phyloP scores from a whole-genome alignment of 257 asterid genomes.

The Jaltomata sinuosa region DNA sequence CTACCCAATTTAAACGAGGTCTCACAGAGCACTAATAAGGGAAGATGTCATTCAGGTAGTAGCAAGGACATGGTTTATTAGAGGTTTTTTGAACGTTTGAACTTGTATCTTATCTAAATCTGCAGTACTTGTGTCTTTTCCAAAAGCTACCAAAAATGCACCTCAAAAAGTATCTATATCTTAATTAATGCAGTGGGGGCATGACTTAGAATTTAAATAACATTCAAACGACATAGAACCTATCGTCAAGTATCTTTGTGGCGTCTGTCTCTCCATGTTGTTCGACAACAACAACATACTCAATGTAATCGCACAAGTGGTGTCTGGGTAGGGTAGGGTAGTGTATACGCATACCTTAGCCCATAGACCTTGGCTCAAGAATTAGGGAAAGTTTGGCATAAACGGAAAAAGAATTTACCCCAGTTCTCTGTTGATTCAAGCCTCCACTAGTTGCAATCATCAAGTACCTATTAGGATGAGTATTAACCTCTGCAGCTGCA shows the following conservation, averaged over 20 bases:
- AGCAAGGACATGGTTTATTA: background rate
- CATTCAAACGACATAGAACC: background rate
- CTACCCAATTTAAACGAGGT: background rate
- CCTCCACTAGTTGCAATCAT: conserved; percentile 82
- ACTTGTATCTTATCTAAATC: background rate
- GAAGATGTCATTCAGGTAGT: background rate
- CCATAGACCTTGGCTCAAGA: background rate
- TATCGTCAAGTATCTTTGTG: background rate
- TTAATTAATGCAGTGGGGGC: background rate
- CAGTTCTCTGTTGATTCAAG: conserved; percentile 80
- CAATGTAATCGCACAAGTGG: too few species aligned
- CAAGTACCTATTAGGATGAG: conserved; percentile 39
- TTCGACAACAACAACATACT: background rate
- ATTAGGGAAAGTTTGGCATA: background rate
- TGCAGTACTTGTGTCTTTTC: background rate
- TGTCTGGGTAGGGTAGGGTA: too few species aligned
- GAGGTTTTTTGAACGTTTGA: background rate
- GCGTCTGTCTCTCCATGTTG: background rate
- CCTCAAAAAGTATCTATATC: background rate
- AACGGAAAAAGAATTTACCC: conserved; percentile 28
- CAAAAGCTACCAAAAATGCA: background rate
- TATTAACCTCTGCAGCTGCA: conserved; percentile 35
- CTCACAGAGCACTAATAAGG: background rate
- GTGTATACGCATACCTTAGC: too few species aligned
- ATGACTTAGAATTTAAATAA: background rate